Evolutionary conservation across 352 stramenopile species (phyloP).

Genomic region (Pythium volutum): DNA sequence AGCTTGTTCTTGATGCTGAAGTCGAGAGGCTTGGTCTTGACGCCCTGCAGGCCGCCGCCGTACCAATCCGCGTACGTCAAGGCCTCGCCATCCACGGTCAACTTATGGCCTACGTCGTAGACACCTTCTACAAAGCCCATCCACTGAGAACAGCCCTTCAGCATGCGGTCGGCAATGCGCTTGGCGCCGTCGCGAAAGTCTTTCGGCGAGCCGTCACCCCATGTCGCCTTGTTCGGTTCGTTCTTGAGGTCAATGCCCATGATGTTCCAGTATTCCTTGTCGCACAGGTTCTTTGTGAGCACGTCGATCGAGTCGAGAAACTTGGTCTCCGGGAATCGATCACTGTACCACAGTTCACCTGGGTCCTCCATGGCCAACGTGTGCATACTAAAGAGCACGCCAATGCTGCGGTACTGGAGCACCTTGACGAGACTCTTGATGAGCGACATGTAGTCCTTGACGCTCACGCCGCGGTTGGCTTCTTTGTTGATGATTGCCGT

Average conservation of each 20-base stretch:
- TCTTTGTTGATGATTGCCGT: background rate
- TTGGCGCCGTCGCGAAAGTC: constrained; percentile 53
- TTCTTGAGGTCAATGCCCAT: constrained; percentile 78
- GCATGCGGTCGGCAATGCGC: constrained; percentile 60
- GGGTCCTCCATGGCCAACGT: constrained; percentile 30
- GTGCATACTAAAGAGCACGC: constrained; percentile 41
- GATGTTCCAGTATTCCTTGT: constrained; percentile 66
- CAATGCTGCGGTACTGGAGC: constrained; percentile 41
- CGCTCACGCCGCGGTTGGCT: constrained; percentile 39
- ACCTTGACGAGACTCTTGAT: constrained; percentile 40
- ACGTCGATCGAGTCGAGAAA: constrained; percentile 35
- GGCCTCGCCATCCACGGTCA: constrained; percentile 43
- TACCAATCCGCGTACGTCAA: constrained; percentile 72
- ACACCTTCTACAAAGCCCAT: constrained; percentile 74
- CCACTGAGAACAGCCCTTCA: constrained; percentile 64
- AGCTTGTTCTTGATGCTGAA: constrained; percentile 62
- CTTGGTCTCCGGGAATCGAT: background rate
- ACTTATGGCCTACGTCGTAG: constrained; percentile 35
- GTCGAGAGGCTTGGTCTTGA: constrained; percentile 36
- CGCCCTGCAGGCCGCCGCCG: constrained; percentile 49
- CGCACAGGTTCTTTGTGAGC: constrained; percentile 45
- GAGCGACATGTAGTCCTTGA: constrained; percentile 36
- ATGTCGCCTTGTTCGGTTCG: constrained; percentile 47
- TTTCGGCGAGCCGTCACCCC: constrained; percentile 36
- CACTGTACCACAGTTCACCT: constrained; percentile 37